Conservation (phyloP, 2,329 filamentous ascomycete species). For the Cladosporium sp. region DNA sequence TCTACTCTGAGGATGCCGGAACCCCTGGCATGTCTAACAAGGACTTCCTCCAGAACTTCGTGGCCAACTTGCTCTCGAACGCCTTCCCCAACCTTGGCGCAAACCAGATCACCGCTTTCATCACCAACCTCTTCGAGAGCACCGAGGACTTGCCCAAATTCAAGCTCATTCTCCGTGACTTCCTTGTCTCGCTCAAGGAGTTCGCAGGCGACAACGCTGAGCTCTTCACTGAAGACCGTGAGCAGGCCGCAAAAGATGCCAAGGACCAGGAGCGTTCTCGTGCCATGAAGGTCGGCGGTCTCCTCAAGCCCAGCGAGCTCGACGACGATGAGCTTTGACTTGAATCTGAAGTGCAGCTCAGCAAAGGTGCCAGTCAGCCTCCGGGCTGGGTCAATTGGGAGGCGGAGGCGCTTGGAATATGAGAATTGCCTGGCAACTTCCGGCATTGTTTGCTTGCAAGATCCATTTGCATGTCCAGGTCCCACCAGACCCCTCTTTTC, state of each 20-base stretch:
- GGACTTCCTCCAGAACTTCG: slow-evolving; percentile 86
- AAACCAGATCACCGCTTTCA: slow-evolving; percentile 81
- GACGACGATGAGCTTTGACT: slow-evolving; percentile 84
- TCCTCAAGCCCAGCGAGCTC: slow-evolving; percentile 96
- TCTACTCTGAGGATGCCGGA: slow-evolving; percentile 82
- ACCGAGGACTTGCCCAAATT: slow-evolving; percentile 91
- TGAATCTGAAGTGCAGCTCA: slow-evolving; percentile 40
- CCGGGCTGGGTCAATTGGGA: slow-evolving; percentile 7
- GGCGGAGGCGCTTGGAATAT: slow-evolving; percentile 12
- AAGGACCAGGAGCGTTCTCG: slow-evolving; percentile 87
- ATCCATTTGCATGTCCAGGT: not conserved
- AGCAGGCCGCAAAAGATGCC: slow-evolving; percentile 80
- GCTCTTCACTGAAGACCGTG: slow-evolving; percentile 88
- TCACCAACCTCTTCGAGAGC: slow-evolving; percentile 80
- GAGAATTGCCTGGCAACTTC: not conserved
- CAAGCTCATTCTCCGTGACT: slow-evolving; percentile 92
- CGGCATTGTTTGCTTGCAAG: not conserved
- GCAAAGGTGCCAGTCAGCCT: slow-evolving; percentile 14
- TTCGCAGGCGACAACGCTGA: slow-evolving; percentile 95
- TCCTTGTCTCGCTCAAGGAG: slow-evolving; percentile 94
- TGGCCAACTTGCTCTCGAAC: slow-evolving; percentile 76
- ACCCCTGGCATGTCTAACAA: slow-evolving; percentile 79
- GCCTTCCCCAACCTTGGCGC: slow-evolving; percentile 88
- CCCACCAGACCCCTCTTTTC: not conserved
- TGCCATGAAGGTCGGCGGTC: slow-evolving; percentile 87